Conservation (phyloP, 495 filamentous ascomycete species). For the Parathielavia hyrcaniae region DNA sequence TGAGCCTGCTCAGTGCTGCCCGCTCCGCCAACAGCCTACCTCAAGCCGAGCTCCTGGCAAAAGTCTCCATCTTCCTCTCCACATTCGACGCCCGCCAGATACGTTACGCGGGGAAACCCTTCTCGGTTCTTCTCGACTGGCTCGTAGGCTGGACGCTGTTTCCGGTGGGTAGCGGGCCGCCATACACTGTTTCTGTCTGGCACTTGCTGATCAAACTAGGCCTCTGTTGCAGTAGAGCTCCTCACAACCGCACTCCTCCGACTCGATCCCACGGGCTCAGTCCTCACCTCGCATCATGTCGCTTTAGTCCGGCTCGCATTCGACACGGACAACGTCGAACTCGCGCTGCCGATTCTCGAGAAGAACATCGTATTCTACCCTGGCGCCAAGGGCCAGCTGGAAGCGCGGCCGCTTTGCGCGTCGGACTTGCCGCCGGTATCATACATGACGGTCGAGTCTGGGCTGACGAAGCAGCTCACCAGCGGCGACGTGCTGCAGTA, state of each 20-base stretch:
- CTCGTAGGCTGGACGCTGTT: conserved; percentile 29
- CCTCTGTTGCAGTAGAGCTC: conserved; percentile 52
- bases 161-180: conserved; percentile 29
- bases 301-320: conserved; percentile 55
- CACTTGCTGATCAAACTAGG: conserved; percentile 32
- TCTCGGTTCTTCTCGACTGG: conserved; percentile 31
- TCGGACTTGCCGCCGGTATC: conserved; percentile 29
- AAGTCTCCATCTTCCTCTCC: conserved; percentile 37
- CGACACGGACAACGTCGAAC: conserved; percentile 43
- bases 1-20: conserved; percentile 31
- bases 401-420: conserved; percentile 30
- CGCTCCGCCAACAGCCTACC: conserved; percentile 2
- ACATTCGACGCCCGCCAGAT: conserved; percentile 44
- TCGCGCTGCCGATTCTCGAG: conserved; percentile 61
- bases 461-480: conserved; percentile 53
- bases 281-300: conserved; percentile 64
- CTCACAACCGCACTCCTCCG: conserved; percentile 62
- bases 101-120: conserved; percentile 34
- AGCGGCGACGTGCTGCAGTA: conserved; percentile 63
- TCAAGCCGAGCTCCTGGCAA: conserved; percentile 30
- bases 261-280: conserved; percentile 62
- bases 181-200: too few relatives aligned
- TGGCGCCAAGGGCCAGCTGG: conserved; percentile 30
- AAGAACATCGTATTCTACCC: conserved; percentile 64
- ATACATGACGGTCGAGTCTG: conserved; percentile 53